A percentile compares a stretch with the other conserved stretches of the same genome.
Evolutionary conservation across 164 flowering plant species (phyloP).

Genomic region (Stephania japonica): DNA sequence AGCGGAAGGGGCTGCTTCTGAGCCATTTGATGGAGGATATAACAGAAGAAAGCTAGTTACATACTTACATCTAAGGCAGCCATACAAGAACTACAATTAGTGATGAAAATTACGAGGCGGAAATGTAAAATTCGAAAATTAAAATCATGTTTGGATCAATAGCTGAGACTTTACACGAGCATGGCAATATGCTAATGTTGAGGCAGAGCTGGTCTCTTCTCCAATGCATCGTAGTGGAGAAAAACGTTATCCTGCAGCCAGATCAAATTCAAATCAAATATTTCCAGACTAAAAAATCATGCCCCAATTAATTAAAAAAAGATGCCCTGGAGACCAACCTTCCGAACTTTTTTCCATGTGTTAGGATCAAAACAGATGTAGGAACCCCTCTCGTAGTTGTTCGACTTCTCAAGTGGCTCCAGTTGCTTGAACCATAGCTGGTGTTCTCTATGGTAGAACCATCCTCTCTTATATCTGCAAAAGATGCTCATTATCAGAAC

Average conservation of each 20-base stretch:
- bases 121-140: neutral
- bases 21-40: neutral
- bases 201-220: constrained; percentile 35
- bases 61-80: neutral
- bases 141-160: constrained; percentile 3
- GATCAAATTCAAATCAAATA: neutral
- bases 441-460: constrained; percentile 37
- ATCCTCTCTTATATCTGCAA: constrained; percentile 33
- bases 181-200: constrained; percentile 17
- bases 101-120: neutral
- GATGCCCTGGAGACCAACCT: constrained; percentile 21
- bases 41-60: constrained; percentile 2
- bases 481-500: neutral
- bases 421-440: constrained; percentile 29
- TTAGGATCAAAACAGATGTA: constrained; percentile 39
- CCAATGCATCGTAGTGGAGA: constrained; percentile 31
- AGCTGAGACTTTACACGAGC: constrained; percentile 10
- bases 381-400: constrained; percentile 36
- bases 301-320: neutral
- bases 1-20: neutral
- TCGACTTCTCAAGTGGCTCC: constrained; percentile 33
- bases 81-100: neutral
- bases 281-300: neutral
- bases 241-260: constrained; percentile 37
- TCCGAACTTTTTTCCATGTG: constrained; percentile 31